Conservation (phyloP, 169 alveolate species). For the Cryptosporidium meleagridis region DNA sequence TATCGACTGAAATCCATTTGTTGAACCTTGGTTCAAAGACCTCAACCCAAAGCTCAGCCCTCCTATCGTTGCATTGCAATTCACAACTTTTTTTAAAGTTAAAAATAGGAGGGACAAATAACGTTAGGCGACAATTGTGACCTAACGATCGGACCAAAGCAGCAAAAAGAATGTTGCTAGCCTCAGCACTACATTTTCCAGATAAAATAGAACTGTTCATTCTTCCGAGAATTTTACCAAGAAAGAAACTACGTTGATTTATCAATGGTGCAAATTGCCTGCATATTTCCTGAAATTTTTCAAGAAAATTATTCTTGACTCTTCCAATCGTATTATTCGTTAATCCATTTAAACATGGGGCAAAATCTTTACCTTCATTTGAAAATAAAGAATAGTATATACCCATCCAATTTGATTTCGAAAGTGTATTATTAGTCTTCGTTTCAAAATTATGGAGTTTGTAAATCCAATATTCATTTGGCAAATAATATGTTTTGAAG, state of each 20-base stretch:
- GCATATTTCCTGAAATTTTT: conserved; percentile 34
- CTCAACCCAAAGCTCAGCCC: conserved; percentile 71
- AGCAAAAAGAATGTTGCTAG: conserved; percentile 55
- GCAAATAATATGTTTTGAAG: conserved; percentile 47
- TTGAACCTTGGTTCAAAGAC: conserved; percentile 40
- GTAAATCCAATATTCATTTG: conserved; percentile 55
- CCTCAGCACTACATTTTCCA: conserved; percentile 59
- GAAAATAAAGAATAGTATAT: conserved; percentile 3
- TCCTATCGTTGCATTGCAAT: conserved; percentile 36
- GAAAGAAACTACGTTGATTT: conserved; percentile 7
- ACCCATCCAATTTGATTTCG: conserved; percentile 1
- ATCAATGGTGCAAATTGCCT: not conserved
- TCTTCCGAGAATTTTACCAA: conserved; percentile 31
- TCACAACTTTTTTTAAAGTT: conserved; percentile 12
- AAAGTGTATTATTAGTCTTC: not conserved
- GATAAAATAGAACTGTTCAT: not conserved
- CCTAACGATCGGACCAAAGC: conserved; percentile 41
- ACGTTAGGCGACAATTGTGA: conserved; percentile 13
- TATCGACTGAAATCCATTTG: conserved; percentile 66
- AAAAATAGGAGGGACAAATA: conserved; percentile 52
- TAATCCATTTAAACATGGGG: no score
- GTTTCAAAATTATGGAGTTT: not conserved
- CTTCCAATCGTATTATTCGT: not conserved
- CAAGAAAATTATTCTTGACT: not conserved
- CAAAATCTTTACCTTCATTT: not conserved